Evolutionary conservation across 192 early-diverging fungal genomes (phyloP), one percentile per base, ranked within the genome.

Genomic region (Pilobolus umbonatus): DNA sequence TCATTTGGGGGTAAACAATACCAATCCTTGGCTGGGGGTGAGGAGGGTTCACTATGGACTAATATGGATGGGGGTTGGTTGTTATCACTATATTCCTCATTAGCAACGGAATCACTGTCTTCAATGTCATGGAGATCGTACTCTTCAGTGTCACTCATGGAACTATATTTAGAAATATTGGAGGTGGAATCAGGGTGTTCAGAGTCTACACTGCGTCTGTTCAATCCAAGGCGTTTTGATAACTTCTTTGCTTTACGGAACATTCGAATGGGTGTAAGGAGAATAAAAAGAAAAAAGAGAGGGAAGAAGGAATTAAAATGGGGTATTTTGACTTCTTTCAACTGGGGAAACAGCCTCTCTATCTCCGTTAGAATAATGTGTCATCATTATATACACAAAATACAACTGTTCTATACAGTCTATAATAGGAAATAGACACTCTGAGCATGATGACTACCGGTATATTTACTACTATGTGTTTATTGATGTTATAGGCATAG

Each of bases 201-300:
- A 12, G 21, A 22, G 21, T 36, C 17, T 19, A 21, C 31, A 54
- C 17, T 22, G 6, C 25, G 29, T 36, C 38, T 54, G 3, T 54
- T 54, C 14, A 54, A 10, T 24, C 34, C 34, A 19, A 54, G 34
- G 22, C 34, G 31, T 19, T 36, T 54, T 54, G 51, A 54, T 24
- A 54, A 24, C 36, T 10, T 10, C 10, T 54, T 54, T 32, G 51
- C 51, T 35, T 54, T 54, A 36, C 34, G 19, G 14, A 54, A 38
- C 51, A 54, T 54, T n/a, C n/a, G n/a, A n/a, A n/a, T n/a, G n/a
- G n/a, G n/a, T n/a, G n/a, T n/a, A n/a, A n/a, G n/a, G n/a, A n/a
- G n/a, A n/a, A n/a, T n/a, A n/a, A n/a, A n/a, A n/a, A n/a, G n/a
- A n/a, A n/a, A n/a, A n/a, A n/a, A n/a, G n/a, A n/a, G n/a, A n/a